Base-by-base conservation (phyloP, 306 rosid species). In the Acacia acuminata region DNA sequence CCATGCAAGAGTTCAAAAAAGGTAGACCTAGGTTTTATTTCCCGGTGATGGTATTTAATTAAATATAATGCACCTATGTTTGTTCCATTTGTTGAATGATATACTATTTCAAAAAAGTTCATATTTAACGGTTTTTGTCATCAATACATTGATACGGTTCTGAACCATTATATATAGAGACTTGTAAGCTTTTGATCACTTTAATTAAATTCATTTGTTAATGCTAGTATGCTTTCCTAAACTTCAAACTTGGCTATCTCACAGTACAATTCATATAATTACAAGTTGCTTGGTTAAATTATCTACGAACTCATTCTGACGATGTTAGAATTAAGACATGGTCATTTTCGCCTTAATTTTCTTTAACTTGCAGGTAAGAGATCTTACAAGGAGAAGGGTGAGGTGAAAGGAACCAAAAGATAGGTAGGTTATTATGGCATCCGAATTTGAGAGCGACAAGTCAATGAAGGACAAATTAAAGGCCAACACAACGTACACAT, bases 1-100 rank as follows among this genome's bases (percentile, higher is more conserved):
- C 63, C 81, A 55, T 48, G 75, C 78, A 76, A 86, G 89, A 85
- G 16, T 82, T 3, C 83, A 51, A 79, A 92, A 79, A 76, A 80
- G 78, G 75, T 81, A 80, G 8, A 4, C 34, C 10, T 60, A 0
- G 12, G 32, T n/a, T 60, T 60, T 60, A 60, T 60, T 60, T 11
- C 16, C 24, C 32, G 2, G 7, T 11, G 45, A 47, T 61, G 66
- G 25, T 69, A 30, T 73, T 30, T 44, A 10, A 27, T 22, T 25
- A 4, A 27, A 40, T 27, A 27, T 27, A 27, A 27, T 13, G 20
- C 51, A 34, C 14, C 20, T 58, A 51, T 20, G 20, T 25, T 73
- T 51, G 48, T 50, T 77, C 70, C 60, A 61, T 50, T 22, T 77
- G 82, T 77, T 38, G 42, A 38, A 7, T 38, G 42, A 38, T 38